Conservation (phyloP, 2,329 filamentous ascomycete genomes). For the Curvularia lunata region DNA sequence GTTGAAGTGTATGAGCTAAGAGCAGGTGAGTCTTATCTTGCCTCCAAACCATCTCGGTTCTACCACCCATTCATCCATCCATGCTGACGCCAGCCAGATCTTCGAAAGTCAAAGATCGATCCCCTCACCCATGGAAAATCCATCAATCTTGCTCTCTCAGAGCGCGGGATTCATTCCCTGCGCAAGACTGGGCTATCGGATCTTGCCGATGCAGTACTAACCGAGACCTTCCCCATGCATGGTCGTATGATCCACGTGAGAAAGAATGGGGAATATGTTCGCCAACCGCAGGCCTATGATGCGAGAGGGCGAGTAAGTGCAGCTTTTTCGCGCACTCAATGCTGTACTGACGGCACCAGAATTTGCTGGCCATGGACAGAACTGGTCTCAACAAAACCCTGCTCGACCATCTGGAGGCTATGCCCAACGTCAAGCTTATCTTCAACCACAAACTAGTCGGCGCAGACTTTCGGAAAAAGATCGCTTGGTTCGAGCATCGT, state of each 20-base stretch:
- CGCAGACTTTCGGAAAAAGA: conserved; percentile 78
- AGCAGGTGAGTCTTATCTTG: conserved; percentile 67
- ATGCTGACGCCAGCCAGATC: conserved; percentile 64
- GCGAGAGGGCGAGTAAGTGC: conserved; percentile 76
- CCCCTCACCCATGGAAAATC: conserved; percentile 96
- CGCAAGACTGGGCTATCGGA: conserved; percentile 69
- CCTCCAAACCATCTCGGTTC: conserved; percentile 3
- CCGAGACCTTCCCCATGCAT: conserved; percentile 86
- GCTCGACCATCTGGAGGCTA: conserved; percentile 79
- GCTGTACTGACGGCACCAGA: conserved; percentile 56
- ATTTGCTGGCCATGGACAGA: conserved; percentile 85
- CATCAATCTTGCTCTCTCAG: conserved; percentile 96
- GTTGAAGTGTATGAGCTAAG: conserved; percentile 95
- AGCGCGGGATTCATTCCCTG: conserved; percentile 90
- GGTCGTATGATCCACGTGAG: conserved; percentile 94
- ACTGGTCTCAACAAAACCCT: conserved; percentile 81
- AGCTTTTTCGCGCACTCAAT: neutral
- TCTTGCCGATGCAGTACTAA: conserved; percentile 76
- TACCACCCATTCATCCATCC: neutral
- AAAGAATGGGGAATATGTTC: conserved; percentile 70
- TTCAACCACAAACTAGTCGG: conserved; percentile 95
- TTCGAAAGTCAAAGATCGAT: conserved; percentile 79
- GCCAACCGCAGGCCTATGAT: conserved; percentile 88
- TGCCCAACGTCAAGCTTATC: conserved; percentile 88
- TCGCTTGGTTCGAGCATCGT: conserved; percentile 83